phyloP scores from a whole-genome alignment of 2,329 filamentous ascomycete genomes.

The Neonectria sp. region DNA sequence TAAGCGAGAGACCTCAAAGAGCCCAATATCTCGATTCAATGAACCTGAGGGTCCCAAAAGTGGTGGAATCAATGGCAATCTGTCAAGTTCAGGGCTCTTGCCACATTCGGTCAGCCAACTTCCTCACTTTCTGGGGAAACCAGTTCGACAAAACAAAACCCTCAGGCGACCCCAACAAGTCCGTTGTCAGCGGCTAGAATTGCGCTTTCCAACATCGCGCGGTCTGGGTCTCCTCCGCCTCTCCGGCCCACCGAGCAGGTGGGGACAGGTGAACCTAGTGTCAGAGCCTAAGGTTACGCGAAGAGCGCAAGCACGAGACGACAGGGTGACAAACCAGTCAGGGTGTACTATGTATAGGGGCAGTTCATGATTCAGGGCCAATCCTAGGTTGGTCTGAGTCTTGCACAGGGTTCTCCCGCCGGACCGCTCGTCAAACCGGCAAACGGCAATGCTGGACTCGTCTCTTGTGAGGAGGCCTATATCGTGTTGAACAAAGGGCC shows the following conservation, averaged over 20 bases:
- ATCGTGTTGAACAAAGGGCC: neutral
- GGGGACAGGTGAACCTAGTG: constrained; percentile 6
- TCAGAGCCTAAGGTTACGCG: neutral
- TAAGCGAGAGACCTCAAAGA: too few relatives aligned
- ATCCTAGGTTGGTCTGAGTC: neutral
- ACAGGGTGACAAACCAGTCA: neutral
- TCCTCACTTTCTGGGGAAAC: neutral
- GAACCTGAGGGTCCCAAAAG: too few relatives aligned
- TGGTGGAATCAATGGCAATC: too few relatives aligned
- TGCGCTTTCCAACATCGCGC: constrained; percentile 19
- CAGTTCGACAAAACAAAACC: neutral
- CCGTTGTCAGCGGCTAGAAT: constrained; percentile 41
- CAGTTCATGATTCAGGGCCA: neutral
- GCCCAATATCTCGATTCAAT: too few relatives aligned
- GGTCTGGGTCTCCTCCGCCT: neutral
- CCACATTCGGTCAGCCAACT: neutral
- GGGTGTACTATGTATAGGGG: neutral
- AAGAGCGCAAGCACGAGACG: constrained; percentile 3
- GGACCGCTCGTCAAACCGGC: neutral
- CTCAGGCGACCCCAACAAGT: constrained; percentile 11
- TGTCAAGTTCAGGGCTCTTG: neutral
- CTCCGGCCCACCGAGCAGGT: constrained; percentile 8
- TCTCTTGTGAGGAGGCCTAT: too few relatives aligned
- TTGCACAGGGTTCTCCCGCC: neutral
- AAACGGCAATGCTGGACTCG: neutral